A percentile compares a stretch with the other conserved stretches of the same genome.
These are phyloP conservation scores for Allantophomopsis lycopodina DNA, from an alignment of 2,329 filamentous ascomycete species.

Conservation along the genomic window DNA sequence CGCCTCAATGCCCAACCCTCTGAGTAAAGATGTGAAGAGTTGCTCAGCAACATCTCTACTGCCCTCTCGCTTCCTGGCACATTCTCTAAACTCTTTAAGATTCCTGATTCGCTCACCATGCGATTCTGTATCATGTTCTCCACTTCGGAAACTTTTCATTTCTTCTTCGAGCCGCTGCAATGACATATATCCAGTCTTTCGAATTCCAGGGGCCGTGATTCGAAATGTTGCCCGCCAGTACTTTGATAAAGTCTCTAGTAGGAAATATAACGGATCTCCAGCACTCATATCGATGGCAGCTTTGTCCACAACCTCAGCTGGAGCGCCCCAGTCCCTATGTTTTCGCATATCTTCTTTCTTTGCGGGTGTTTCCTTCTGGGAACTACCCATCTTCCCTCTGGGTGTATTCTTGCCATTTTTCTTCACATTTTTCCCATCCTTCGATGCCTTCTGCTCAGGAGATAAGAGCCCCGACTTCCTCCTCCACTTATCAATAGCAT, in stretches of 20 bases:
- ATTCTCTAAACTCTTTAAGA: slow-evolving; percentile 52
- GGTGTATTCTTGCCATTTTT: slow-evolving; percentile 14
- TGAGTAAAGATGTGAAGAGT: slow-evolving; percentile 73
- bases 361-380: too few species aligned
- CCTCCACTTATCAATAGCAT: slow-evolving; percentile 62
- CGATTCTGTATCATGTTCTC: slow-evolving; percentile 41
- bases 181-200: slow-evolving; percentile 83
- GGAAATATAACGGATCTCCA: slow-evolving; percentile 65
- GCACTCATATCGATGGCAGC: slow-evolving; percentile 65
- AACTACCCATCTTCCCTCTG: slow-evolving; percentile 15
- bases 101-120: slow-evolving; percentile 68
- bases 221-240: slow-evolving; percentile 85
- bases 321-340: slow-evolving; percentile 57
- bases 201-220: slow-evolving; percentile 62
- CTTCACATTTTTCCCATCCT: slow-evolving; percentile 21
- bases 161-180: slow-evolving; percentile 63
- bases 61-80: slow-evolving; percentile 58
- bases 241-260: slow-evolving; percentile 62
- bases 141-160: slow-evolving; percentile 53
- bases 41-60: slow-evolving; percentile 83
- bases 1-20: slow-evolving; percentile 70
- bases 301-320: slow-evolving; percentile 54
- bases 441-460: slow-evolving; percentile 22
- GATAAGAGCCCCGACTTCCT: slow-evolving; percentile 47
- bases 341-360: slow-evolving; percentile 22